Percentiles rank a stretch among this genome's conserved stretches.
These are phyloP conservation scores for Lipomyces chichibuensis DNA, from an alignment of 805 yeast genomes.

Conservation along the genomic window DNA sequence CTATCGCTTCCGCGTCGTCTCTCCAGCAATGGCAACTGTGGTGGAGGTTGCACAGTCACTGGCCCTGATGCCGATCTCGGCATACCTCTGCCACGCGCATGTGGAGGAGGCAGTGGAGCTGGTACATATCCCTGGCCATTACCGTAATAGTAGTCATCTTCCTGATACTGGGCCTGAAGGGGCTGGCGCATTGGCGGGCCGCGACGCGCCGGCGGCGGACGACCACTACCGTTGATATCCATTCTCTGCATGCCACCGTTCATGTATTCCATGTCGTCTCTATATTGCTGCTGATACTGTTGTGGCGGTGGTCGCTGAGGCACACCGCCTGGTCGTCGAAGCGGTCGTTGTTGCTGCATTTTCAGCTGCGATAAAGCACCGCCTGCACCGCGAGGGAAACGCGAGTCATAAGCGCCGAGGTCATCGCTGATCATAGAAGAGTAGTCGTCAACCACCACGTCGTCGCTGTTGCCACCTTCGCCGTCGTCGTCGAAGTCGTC, in stretches of 20 bases:
- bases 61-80: constrained; percentile 9
- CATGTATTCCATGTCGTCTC: constrained; percentile 13
- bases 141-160: background rate
- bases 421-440: constrained; percentile 27
- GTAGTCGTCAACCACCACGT: constrained; percentile 25
- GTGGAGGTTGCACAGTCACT: background rate
- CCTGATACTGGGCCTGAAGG: constrained; percentile 9
- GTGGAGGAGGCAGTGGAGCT: background rate
- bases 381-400: constrained; percentile 25
- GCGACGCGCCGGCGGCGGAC: constrained; percentile 7
- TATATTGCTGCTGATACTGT: constrained; percentile 6
- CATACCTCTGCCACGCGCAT: constrained; percentile 3
- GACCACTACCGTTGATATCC: constrained; percentile 7
- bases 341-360: constrained; percentile 18
- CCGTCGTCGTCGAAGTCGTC: constrained; percentile 13
- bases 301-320: constrained; percentile 13
- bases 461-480: constrained; percentile 4
- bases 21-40: background rate
- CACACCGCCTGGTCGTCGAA: background rate
- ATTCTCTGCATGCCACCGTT: constrained; percentile 19
- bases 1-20: background rate
- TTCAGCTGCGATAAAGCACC: constrained; percentile 19
- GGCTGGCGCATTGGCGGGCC: constrained; percentile 6
- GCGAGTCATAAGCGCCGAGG: constrained; percentile 26
- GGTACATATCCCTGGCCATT: background rate